These are phyloP conservation scores for Phyllachora maydis DNA, from an alignment of 2,329 filamentous ascomycete species.

Conservation along the genomic window DNA sequence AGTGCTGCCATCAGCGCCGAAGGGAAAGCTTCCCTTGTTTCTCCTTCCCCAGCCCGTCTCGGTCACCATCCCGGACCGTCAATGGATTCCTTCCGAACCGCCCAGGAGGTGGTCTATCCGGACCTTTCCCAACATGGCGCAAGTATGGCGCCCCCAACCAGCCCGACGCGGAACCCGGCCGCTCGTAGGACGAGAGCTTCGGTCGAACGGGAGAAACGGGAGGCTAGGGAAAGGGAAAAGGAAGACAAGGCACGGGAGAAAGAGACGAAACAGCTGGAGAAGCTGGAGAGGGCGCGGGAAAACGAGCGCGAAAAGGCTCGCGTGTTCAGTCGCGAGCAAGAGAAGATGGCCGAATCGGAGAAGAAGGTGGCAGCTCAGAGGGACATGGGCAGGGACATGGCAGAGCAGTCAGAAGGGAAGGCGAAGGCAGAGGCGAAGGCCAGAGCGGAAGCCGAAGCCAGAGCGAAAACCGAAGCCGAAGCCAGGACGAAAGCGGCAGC, in stretches of 20 bases:
- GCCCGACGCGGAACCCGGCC: conserved; percentile 18
- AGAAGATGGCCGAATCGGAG: conserved; percentile 30
- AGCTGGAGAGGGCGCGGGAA: conserved; percentile 39
- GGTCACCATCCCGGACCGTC: conserved; percentile 22
- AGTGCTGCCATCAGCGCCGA: conserved; percentile 44
- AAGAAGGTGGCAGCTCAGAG: conserved; percentile 29
- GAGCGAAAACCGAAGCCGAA: conserved; percentile 1
- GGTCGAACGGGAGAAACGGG: conserved; percentile 33
- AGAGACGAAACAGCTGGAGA: conserved; percentile 39
- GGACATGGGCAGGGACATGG: conserved; percentile 11
- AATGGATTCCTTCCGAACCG: conserved; percentile 21
- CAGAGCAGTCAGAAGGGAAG: conserved; percentile 4
- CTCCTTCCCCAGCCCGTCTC: conserved; percentile 26
- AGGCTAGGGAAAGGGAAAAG: conserved; percentile 42
- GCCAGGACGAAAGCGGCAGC: conserved; percentile 1
- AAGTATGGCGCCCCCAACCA: conserved; percentile 14
- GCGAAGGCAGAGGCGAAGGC: conserved; percentile 13
- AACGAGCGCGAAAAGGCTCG: conserved; percentile 51
- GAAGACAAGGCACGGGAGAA: conserved; percentile 23
- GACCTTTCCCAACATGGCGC: conserved; percentile 19
- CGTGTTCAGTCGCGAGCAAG: conserved; percentile 35
- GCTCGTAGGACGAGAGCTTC: conserved; percentile 34
- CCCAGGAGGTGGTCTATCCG: conserved; percentile 19
- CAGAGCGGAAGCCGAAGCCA: conserved; percentile 1
- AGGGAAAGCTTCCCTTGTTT: conserved; percentile 34